Conservation (phyloP, 2,329 filamentous ascomycete species). For the Amphichorda felina region DNA sequence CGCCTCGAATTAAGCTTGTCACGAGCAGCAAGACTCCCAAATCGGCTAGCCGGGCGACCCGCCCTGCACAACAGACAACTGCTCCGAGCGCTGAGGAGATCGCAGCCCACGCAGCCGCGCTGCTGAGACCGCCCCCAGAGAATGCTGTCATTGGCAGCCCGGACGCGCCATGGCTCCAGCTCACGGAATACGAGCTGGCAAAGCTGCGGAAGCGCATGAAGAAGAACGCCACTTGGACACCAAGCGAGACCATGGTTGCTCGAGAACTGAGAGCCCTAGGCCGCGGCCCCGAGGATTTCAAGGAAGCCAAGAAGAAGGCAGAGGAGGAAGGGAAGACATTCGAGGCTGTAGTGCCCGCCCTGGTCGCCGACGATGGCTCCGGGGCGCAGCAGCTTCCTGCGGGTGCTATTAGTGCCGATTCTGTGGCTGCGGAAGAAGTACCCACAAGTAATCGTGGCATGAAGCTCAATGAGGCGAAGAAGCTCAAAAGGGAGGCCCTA, state of each 20-base stretch:
- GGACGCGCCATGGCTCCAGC: conserved; percentile 53
- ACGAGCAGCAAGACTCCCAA: conserved; percentile 17
- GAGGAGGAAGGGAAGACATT: conserved; percentile 55
- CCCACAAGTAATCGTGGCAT: conserved; percentile 61
- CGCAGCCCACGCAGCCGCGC: conserved; percentile 25
- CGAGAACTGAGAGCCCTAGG: conserved; percentile 62
- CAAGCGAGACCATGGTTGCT: conserved; percentile 76
- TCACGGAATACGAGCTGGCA: conserved; percentile 53
- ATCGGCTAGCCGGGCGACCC: conserved; percentile 25
- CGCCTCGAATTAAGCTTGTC: conserved; percentile 38
- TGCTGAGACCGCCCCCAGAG: conserved; percentile 45
- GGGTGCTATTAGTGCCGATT: conserved; percentile 47
- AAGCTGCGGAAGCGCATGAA: conserved; percentile 77
- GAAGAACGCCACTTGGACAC: conserved; percentile 79
- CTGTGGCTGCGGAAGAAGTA: conserved; percentile 46
- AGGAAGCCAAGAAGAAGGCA: conserved; percentile 49
- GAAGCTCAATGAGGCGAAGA: conserved; percentile 69
- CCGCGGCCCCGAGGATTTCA: conserved; percentile 52
- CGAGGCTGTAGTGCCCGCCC: conserved; percentile 24
- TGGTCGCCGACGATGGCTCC: conserved; percentile 33
- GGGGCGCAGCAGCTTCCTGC: conserved; percentile 41
- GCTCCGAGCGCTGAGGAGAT: conserved; percentile 21
- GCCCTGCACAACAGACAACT: conserved; percentile 20
- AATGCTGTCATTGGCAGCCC: conserved; percentile 45
- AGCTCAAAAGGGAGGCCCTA: conserved; percentile 55